Conservation (phyloP, 768 basidiomycete genomes). For the Pleurotus platypus region DNA sequence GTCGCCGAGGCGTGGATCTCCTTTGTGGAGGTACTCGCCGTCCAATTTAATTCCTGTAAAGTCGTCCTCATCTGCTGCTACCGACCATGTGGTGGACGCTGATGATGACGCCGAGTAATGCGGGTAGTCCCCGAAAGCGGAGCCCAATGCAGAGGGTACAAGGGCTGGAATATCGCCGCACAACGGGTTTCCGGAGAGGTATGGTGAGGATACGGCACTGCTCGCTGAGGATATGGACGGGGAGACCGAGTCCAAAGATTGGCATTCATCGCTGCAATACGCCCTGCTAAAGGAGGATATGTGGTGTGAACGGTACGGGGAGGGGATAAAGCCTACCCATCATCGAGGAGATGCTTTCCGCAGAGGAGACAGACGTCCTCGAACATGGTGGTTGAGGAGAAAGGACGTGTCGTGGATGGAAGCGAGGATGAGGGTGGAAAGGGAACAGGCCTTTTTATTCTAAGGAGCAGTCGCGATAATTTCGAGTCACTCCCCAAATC, state of each 20-base stretch:
- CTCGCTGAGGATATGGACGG: constrained; percentile 66
- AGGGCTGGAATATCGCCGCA: constrained; percentile 66
- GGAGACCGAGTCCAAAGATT: constrained; percentile 57
- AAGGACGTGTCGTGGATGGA: constrained; percentile 9
- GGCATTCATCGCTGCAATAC: constrained; percentile 72
- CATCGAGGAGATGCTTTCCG: constrained; percentile 59
- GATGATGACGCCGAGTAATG: constrained; percentile 63
- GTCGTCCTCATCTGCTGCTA: constrained; percentile 62
- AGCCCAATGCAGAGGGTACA: constrained; percentile 62
- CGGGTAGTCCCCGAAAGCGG: constrained; percentile 45
- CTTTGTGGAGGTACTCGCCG: constrained; percentile 37
- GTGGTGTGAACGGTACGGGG: constrained; percentile 8
- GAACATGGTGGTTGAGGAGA: constrained; percentile 46
- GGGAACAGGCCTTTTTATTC: constrained; percentile 9
- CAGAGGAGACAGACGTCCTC: constrained; percentile 77
- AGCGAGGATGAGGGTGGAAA: constrained; percentile 12
- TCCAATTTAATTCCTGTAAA: constrained; percentile 30
- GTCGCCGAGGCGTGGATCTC: constrained; percentile 38
- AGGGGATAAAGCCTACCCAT: constrained; percentile 45
- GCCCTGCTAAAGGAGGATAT: constrained; percentile 42
- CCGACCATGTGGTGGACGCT: constrained; percentile 63
- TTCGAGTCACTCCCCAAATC: constrained; percentile 6
- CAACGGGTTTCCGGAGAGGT: constrained; percentile 40
- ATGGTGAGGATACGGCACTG: constrained; percentile 68
- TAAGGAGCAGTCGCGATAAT: neutral